A percentile compares a stretch with the other conserved stretches of the same genome.
phyloP scores from a whole-genome alignment of 306 rosid genomes.

The Trichosanthes truncata region DNA sequence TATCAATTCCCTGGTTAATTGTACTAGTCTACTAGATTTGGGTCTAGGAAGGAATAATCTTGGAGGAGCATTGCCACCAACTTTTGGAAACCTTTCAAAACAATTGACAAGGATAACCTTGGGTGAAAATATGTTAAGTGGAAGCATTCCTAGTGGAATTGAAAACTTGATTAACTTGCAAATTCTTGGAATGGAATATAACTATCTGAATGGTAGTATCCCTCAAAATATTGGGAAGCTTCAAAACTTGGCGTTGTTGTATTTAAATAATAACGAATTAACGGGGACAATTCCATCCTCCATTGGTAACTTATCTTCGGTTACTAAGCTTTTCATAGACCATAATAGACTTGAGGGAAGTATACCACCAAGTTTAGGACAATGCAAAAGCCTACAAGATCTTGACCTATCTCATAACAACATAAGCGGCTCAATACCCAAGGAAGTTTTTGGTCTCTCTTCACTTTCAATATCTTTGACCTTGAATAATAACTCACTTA shows the following conservation, averaged over 20 bases:
- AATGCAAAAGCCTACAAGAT: constrained; percentile 8
- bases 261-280: constrained; percentile 7
- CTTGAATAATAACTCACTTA: no score
- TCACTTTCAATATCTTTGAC: no score
- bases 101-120: not conserved
- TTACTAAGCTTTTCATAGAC: not conserved
- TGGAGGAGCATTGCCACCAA: constrained; percentile 21
- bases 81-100: constrained; percentile 21
- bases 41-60: not conserved
- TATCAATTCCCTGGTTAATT: constrained; percentile 15
- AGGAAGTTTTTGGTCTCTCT: no score
- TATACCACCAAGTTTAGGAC: constrained; percentile 19
- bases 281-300: constrained; percentile 16
- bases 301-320: constrained; percentile 18
- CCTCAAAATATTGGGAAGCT: constrained; percentile 22
- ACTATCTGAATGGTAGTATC: constrained; percentile 5
- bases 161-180: constrained; percentile 20
- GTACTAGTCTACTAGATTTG: constrained; percentile 17
- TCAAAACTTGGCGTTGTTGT: not conserved
- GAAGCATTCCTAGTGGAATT: constrained; percentile 15
- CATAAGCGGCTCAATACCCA: constrained; percentile 12
- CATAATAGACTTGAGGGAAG: constrained; percentile 16
- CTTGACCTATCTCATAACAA: constrained; percentile 13
- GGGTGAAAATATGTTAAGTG: constrained; percentile 10
- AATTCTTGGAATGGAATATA: not conserved